These are phyloP conservation scores for Pachyrhizus erosus DNA, from an alignment of 306 rosid genomes.

Conservation along the genomic window DNA sequence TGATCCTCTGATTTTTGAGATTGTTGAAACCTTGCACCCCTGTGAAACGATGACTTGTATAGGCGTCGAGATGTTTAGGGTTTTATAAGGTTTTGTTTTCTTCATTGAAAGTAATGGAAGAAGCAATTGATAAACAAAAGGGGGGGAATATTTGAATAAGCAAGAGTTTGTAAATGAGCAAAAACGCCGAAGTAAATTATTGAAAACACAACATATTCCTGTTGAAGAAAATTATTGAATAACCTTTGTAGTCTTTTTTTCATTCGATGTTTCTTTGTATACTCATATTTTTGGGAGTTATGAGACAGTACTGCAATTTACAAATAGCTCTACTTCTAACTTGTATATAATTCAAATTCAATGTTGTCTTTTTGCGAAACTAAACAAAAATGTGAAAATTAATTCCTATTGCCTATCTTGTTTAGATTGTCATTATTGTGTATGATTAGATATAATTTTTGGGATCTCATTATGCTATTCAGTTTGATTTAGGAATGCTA, in stretches of 20 bases:
- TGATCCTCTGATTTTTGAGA: neutral
- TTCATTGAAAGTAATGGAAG: neutral
- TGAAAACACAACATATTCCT: too few relatives aligned
- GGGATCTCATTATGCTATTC: slow-evolving; percentile 14
- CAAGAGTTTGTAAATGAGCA: neutral
- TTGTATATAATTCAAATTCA: neutral
- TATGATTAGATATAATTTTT: neutral
- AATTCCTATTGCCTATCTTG: neutral
- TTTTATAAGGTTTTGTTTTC: neutral
- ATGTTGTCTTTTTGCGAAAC: neutral
- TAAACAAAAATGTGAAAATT: neutral
- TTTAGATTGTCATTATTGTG: neutral
- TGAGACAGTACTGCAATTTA: neutral
- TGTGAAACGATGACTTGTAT: neutral
- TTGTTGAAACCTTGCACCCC: neutral
- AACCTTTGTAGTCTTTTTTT: neutral
- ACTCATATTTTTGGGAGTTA: neutral
- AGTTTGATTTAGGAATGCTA: slow-evolving; percentile 51
- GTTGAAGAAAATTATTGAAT: too few relatives aligned
- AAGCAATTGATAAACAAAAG: too few relatives aligned
- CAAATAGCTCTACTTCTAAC: neutral
- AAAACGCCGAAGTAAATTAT: too few relatives aligned
- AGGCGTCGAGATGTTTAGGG: neutral
- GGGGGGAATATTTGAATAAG: neutral
- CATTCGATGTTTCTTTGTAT: neutral